These are phyloP conservation scores for Waltiozyma sp. DNA, from an alignment of 1,139 yeast species.

Conservation along the genomic window DNA sequence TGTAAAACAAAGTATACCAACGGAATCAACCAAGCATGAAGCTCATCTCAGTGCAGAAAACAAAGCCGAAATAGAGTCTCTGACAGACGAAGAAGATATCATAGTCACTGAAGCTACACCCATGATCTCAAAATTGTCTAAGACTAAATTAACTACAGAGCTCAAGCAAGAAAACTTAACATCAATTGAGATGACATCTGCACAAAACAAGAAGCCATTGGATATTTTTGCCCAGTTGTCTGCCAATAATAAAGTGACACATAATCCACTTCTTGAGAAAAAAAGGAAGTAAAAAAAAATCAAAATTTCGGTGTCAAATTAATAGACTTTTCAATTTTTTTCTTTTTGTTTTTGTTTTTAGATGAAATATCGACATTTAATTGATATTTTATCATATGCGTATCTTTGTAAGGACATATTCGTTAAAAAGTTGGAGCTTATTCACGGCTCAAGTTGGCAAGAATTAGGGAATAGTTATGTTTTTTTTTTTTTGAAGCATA, in stretches of 20 bases:
- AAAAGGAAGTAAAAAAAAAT: not conserved
- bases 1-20: too few species aligned
- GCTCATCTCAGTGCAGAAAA: too few species aligned
- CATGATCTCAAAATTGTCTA: not conserved
- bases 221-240: not conserved
- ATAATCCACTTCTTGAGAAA: not conserved
- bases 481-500: too few species aligned
- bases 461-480: too few species aligned
- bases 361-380: too few species aligned
- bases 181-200: not conserved
- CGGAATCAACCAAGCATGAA: too few species aligned
- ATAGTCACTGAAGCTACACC: not conserved
- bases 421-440: too few species aligned
- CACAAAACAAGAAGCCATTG: not conserved
- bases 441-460: too few species aligned
- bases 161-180: not conserved
- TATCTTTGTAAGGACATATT: too few species aligned
- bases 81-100: not conserved
- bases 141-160: not conserved
- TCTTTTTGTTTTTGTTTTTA: too few species aligned
- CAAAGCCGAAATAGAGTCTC: not conserved
- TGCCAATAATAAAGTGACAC: not conserved
- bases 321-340: too few species aligned
- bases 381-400: too few species aligned
- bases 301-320: not conserved